These are phyloP conservation scores for Yamadazyma olivae DNA, from an alignment of 805 yeast species.

Conservation along the genomic window DNA sequence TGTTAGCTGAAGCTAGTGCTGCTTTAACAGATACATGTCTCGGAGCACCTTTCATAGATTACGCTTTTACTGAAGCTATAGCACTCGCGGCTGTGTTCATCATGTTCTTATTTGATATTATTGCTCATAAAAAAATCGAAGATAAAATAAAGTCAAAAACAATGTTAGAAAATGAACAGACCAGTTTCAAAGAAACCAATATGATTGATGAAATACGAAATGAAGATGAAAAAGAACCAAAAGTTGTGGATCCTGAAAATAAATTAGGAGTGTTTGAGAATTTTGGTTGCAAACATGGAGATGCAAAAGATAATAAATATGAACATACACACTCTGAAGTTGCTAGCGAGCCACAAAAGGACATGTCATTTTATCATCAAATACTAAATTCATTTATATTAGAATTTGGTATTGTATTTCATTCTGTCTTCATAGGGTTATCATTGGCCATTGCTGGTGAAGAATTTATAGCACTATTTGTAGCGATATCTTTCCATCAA, in stretches of 20 bases:
- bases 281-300: slow-evolving; percentile 29
- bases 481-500: slow-evolving; percentile 68
- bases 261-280: background rate
- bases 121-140: slow-evolving; percentile 16
- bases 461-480: slow-evolving; percentile 63
- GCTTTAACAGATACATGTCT: slow-evolving; percentile 26
- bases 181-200: too few relatives aligned
- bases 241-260: background rate
- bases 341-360: slow-evolving; percentile 10
- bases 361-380: slow-evolving; percentile 6
- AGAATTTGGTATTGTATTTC: slow-evolving; percentile 78
- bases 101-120: slow-evolving; percentile 28
- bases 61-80: slow-evolving; percentile 32
- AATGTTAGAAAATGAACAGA: background rate
- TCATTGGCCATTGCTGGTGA: slow-evolving; percentile 72
- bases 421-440: slow-evolving; percentile 76
- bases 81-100: slow-evolving; percentile 27
- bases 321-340: slow-evolving; percentile 55
- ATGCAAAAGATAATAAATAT: slow-evolving; percentile 32
- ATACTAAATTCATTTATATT: slow-evolving; percentile 36
- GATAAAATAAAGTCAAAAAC: background rate
- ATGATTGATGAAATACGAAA: background rate
- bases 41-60: slow-evolving; percentile 22
- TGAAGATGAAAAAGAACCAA: too few relatives aligned
- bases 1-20: slow-evolving; percentile 27